Base-by-base conservation (phyloP, 148 eudicot species). In the Chenopodium berlandieri region DNA sequence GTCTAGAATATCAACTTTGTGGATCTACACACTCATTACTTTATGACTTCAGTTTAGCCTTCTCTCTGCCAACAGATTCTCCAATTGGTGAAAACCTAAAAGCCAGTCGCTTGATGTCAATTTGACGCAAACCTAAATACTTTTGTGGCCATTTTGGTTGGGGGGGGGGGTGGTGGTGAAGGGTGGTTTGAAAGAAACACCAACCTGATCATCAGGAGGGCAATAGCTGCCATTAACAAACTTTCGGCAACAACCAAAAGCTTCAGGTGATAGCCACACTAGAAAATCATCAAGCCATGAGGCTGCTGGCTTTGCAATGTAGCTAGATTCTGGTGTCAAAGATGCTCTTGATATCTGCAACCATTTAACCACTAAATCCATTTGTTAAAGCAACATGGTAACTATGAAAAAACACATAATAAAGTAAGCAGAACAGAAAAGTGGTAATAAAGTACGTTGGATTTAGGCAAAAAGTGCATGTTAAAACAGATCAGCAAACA, bases 251-350 rank as follows among this genome's bases (percentile, higher is more conserved):
- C 94, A 91, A 46, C 94, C 92, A 85, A 91, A 91, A 79, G 94
- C 94, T 85, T 91, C 94, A 44, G 94, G 94, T 37, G 94, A 91
- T 76, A 91, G 62, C 94, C 94, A 91, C 54, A 91, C 94, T 71
- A 91, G 94, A 86, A 91, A 91, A 81, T 91, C 94, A 85, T 91
- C 94, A 77, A 91, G 94, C 94, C 94, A 91, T 52, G 92, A 91
- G 40, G 94, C 92, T 75, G 92, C 94, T 50, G 94, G 94, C 84
- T 90, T 91, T 63, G 94, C 94, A 85, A 91, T 90, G 85, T 87
- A 85, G 69, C 86, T 87, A 64, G 91, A 87, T 81, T 89, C 91
- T 67, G 94, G 88, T 66, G 82, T 82, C 34, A 83, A 85, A 75
- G 94, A 91, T 79, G 92, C 94, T 86, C 90, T 90, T 75, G 94